phyloP scores from a whole-genome alignment of 805 yeast species.

The Ogataea pignaliae region DNA sequence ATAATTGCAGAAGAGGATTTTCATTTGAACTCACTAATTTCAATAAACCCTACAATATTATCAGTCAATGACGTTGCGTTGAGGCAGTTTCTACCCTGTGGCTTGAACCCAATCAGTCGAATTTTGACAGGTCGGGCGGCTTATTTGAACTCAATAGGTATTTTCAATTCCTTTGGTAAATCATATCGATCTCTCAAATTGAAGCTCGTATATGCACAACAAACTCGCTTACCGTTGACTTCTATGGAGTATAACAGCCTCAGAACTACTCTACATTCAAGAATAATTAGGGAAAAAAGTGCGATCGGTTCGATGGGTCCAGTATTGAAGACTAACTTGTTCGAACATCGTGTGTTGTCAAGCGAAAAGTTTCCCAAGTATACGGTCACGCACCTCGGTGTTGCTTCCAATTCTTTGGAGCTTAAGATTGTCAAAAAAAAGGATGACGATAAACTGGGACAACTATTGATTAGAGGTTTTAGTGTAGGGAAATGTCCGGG shows the following conservation, averaged over 20 bases:
- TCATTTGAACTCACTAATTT: slow-evolving; percentile 9
- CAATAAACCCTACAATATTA: slow-evolving; percentile 30
- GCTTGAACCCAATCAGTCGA: slow-evolving; percentile 19
- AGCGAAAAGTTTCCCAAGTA: slow-evolving; percentile 11
- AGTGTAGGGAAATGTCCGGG: slow-evolving; percentile 46
- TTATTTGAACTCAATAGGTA: slow-evolving; percentile 45
- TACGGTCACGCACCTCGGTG: slow-evolving; percentile 41
- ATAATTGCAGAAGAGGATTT: slow-evolving; percentile 17
- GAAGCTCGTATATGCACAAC: slow-evolving; percentile 39
- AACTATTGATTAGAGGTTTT: slow-evolving; percentile 58
- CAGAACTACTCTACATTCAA: slow-evolving; percentile 42
- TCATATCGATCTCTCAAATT: slow-evolving; percentile 20
- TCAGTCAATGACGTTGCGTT: slow-evolving; percentile 25
- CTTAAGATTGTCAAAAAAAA: slow-evolving; percentile 41
- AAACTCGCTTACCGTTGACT: slow-evolving; percentile 12
- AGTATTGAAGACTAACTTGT: slow-evolving; percentile 51
- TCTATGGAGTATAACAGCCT: slow-evolving; percentile 31
- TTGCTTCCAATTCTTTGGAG: slow-evolving; percentile 57
- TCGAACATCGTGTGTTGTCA: slow-evolving; percentile 52
- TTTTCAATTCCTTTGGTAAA: slow-evolving; percentile 36
- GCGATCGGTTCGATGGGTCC: slow-evolving; percentile 52
- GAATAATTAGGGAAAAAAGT: slow-evolving; percentile 49
- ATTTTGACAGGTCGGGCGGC: slow-evolving; percentile 33
- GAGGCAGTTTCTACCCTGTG: slow-evolving; percentile 17
- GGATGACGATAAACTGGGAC: slow-evolving; percentile 42